Conservation (phyloP, 768 basidiomycete genomes). For the Lactarius hengduanensis region DNA sequence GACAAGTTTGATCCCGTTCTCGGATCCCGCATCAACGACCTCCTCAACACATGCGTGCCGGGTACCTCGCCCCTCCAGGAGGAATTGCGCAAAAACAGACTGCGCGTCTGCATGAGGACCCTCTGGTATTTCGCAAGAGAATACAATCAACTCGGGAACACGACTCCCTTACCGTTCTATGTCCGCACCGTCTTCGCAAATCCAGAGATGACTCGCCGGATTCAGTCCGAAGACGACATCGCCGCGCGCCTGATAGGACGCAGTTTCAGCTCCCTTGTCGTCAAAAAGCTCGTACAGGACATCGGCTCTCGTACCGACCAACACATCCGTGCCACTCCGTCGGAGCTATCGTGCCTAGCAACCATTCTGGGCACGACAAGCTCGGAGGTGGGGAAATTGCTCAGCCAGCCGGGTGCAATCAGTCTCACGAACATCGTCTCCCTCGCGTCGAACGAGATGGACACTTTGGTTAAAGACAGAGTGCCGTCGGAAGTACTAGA, state of each 20-base stretch:
- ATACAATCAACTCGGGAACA: not conserved
- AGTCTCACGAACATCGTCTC: too few relatives aligned
- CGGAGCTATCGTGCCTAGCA: too few relatives aligned
- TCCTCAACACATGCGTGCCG: slow-evolving; percentile 9
- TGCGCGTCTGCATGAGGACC: slow-evolving; percentile 10
- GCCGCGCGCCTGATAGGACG: not conserved
- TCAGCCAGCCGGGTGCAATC: too few relatives aligned
- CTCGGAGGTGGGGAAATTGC: too few relatives aligned
- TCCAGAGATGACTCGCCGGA: slow-evolving; percentile 4
- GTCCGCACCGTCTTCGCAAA: slow-evolving; percentile 3
- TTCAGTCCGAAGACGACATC: not conserved
- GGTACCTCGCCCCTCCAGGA: slow-evolving; percentile 5
- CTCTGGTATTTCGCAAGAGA: slow-evolving; percentile 17
- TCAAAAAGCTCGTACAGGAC: not conserved
- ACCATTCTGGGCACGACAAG: too few relatives aligned
- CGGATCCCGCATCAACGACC: slow-evolving; percentile 7
- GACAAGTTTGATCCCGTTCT: slow-evolving; percentile 9
- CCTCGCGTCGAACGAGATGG: too few relatives aligned
- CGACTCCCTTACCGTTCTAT: not conserved
- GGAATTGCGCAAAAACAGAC: slow-evolving; percentile 4
- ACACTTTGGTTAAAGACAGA: too few relatives aligned
- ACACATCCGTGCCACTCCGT: too few relatives aligned
- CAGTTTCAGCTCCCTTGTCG: slow-evolving; percentile 2
- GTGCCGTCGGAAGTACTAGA: too few relatives aligned
- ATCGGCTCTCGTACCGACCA: not conserved